phyloP scores from a whole-genome alignment of 345 rosid species.

The Eucalyptus curtisii region DNA sequence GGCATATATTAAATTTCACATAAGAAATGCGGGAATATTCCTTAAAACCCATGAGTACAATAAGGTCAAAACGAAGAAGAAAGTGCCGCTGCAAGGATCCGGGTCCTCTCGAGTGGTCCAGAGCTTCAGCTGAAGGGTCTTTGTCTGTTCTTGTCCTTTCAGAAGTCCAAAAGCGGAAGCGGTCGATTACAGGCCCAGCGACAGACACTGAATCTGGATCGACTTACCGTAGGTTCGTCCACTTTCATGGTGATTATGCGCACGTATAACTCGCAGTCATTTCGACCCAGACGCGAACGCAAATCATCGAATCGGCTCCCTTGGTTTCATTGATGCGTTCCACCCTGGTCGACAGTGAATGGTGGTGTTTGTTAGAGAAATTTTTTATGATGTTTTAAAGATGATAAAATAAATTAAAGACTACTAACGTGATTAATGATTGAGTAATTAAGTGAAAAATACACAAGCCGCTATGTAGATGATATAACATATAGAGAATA shows the following conservation, averaged over 20 bases:
- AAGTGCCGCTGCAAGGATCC: not conserved
- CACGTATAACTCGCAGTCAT: not conserved
- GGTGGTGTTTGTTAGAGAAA: too few relatives aligned
- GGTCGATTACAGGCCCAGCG: not conserved
- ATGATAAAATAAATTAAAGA: too few relatives aligned
- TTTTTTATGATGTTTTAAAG: too few relatives aligned
- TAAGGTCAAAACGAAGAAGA: not conserved
- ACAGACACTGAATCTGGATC: not conserved
- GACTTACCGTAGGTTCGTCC: not conserved
- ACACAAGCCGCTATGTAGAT: accelerated
- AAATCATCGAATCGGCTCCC: not conserved
- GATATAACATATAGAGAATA: too few relatives aligned
- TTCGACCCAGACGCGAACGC: not conserved
- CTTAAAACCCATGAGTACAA: not conserved
- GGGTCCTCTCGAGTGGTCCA: not conserved
- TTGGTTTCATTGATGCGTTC: not conserved
- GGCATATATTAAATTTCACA: not conserved
- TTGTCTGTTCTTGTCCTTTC: not conserved
- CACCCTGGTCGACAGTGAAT: not conserved
- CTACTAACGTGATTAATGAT: too few relatives aligned
- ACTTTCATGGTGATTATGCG: not conserved
- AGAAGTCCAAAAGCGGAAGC: not conserved
- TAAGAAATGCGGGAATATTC: not conserved
- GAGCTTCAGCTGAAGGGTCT: not conserved
- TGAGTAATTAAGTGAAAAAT: accelerated